Evolutionary conservation across 805 yeast species (phyloP).

Genomic region (Starmera caribaea): DNA sequence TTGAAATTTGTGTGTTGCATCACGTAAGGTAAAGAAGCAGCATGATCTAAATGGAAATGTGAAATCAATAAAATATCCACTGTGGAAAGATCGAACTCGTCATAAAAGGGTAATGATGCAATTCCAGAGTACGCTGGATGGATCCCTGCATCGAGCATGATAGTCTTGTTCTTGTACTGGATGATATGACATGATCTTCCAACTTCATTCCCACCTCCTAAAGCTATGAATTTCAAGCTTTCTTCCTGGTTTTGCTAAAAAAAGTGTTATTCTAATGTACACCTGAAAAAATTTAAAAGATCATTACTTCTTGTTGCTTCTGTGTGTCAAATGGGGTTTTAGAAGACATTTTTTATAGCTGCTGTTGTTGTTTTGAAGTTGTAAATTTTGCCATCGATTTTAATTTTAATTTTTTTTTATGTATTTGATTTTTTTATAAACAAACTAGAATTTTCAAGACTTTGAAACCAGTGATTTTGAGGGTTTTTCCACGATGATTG

Average conservation of each 20-base stretch:
- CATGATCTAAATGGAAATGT: conserved; percentile 97
- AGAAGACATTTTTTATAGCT: too few relatives aligned
- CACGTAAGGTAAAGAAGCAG: conserved; percentile 95
- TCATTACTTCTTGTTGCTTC: too few relatives aligned
- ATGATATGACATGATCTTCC: conserved; percentile 94
- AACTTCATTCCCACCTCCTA: conserved; percentile 98
- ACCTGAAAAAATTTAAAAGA: too few relatives aligned
- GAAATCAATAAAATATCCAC: conserved; percentile 83
- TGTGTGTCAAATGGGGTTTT: too few relatives aligned
- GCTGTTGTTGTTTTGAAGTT: too few relatives aligned
- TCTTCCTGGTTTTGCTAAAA: neutral
- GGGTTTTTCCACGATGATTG: too few relatives aligned
- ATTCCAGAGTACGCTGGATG: conserved; percentile 93
- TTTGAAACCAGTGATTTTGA: too few relatives aligned
- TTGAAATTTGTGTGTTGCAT: conserved; percentile 94
- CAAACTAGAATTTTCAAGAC: too few relatives aligned
- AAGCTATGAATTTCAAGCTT: conserved; percentile 62
- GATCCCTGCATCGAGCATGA: conserved; percentile 96
- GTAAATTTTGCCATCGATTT: too few relatives aligned
- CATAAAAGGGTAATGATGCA: conserved; percentile 89
- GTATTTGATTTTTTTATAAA: too few relatives aligned
- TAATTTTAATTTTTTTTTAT: too few relatives aligned
- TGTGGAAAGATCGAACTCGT: conserved; percentile 82
- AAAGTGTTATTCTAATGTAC: too few relatives aligned
- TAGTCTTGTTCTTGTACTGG: conserved; percentile 86